Base-by-base conservation (phyloP, 352 stramenopile species). In the Globisporangium emineosum region DNA sequence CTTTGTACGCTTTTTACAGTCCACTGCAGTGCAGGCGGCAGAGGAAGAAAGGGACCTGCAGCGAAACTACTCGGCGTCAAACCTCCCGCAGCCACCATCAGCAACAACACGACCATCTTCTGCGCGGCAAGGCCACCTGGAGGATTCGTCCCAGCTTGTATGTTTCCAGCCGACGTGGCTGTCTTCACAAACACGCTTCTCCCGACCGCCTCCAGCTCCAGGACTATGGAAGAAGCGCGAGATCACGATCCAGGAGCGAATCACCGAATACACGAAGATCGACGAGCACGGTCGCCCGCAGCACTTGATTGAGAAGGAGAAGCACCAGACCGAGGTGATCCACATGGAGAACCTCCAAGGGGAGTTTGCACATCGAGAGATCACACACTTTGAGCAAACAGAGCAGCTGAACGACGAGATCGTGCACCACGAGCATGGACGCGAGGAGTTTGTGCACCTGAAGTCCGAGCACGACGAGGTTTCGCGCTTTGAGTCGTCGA, bases 221-320 rank as follows among this genome's bases (percentile, higher is more conserved):
- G 86, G 84, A 5, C 73, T 93, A 7, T 95, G 86, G 87, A 95
- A 94, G 68, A 95, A 95, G 56, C 83, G 87, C 27, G 85, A 95
- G 69, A 80, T 92, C 33, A 93, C 86, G 32, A 92, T 95, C 64
- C 86, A 95, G 60, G 86, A 95, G 55, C 79, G 81, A n/a, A 89
- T 90, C 58, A 90, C 77, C 43, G 81, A 95, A 69, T 93, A 95
- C 77, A 95, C 84, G 45, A 95, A 93, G 75, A 95, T 95, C 59
- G 87, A 94, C 61, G 84, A 94, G 29, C 79, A 83, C 17, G 85
- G 87, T 10, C 72, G 77, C 42, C 69, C 83, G 21, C 87, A 95
- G 69, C 71, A 86, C 19, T 65, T 95, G 23, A 82, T 95, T 21
- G 86, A 95, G 66, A 89, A 88, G 59, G 87, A 93, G 67, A 80